phyloP scores from a whole-genome alignment of 225 moss, liverwort and hornwort species.

The Bryum argenteum region DNA sequence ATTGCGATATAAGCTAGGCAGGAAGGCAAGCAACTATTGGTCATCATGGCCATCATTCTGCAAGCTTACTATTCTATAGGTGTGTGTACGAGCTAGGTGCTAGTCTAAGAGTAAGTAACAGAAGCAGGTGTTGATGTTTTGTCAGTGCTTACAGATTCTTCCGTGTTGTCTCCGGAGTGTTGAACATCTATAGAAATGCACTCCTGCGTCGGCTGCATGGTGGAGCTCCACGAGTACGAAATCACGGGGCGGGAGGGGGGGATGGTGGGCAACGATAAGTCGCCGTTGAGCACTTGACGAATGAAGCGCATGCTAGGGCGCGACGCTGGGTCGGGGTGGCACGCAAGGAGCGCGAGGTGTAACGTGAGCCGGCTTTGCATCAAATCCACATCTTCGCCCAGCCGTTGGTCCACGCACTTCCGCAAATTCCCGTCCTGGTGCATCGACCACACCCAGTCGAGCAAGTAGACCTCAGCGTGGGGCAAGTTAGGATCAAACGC shows the following conservation, averaged over 20 bases:
- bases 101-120: background rate
- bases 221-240: conserved; percentile 68
- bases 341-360: conserved; percentile 64
- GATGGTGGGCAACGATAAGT: conserved; percentile 62
- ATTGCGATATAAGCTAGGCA: background rate
- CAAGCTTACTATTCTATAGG: conserved; percentile 6
- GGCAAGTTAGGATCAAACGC: conserved; percentile 41
- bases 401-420: conserved; percentile 44
- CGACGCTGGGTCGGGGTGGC: conserved; percentile 55
- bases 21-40: conserved; percentile 2
- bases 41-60: background rate
- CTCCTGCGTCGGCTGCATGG: conserved; percentile 50
- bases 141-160: conserved; percentile 55
- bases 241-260: conserved; percentile 58
- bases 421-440: conserved; percentile 42
- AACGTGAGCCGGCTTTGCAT: conserved; percentile 47
- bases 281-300: conserved; percentile 62
- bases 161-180: conserved; percentile 36
- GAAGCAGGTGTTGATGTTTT: conserved; percentile 27
- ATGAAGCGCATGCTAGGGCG: conserved; percentile 82
- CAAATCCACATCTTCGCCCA: conserved; percentile 43
- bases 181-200: conserved; percentile 55
- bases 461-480: conserved; percentile 38
- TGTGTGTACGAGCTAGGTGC: conserved; percentile 5
- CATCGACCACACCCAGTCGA: conserved; percentile 68